A percentile compares a stretch with the other conserved stretches of the same genome.
Evolutionary conservation across 2,329 filamentous ascomycete genomes (phyloP).

Genomic region (Rhytidhysteron rufulum): DNA sequence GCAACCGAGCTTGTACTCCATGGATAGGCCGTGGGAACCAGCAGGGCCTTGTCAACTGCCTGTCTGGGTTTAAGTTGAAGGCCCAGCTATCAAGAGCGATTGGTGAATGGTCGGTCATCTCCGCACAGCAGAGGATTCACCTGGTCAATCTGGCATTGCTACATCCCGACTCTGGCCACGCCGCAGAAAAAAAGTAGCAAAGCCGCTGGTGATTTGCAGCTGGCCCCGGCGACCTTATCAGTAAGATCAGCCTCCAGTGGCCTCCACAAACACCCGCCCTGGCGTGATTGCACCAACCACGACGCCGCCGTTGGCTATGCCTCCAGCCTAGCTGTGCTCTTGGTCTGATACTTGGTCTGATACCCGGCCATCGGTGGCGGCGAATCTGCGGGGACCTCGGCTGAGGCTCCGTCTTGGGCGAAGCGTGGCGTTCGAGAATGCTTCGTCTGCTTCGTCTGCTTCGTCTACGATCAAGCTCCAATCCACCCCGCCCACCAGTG

Average conservation of each 20-base stretch:
- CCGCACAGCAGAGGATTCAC: constrained; percentile 15
- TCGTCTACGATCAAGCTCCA: neutral
- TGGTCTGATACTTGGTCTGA: constrained; percentile 19
- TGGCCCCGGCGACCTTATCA: constrained; percentile 26
- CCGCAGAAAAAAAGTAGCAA: constrained; percentile 19
- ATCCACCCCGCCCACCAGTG: neutral
- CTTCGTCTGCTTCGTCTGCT: neutral
- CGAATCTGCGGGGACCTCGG: constrained; percentile 28
- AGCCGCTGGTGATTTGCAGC: constrained; percentile 8
- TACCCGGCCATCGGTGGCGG: constrained; percentile 38
- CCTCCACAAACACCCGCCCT: too few species aligned
- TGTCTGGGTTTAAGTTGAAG: constrained; percentile 23
- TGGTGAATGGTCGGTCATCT: constrained; percentile 27
- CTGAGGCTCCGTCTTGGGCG: constrained; percentile 23
- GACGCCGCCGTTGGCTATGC: too few species aligned
- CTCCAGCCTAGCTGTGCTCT: constrained; percentile 14
- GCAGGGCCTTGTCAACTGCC: constrained; percentile 34
- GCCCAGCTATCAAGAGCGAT: constrained; percentile 14
- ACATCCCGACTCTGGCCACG: constrained; percentile 9
- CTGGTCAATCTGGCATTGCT: constrained; percentile 6
- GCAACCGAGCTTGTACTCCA: constrained; percentile 22
- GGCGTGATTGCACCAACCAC: constrained; percentile 15
- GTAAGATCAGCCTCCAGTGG: constrained; percentile 5
- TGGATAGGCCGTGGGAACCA: constrained; percentile 19
- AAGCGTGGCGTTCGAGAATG: constrained; percentile 13